These are phyloP conservation scores for Hypoxylon intermedium DNA, from an alignment of 495 filamentous ascomycete species.

Conservation along the genomic window DNA sequence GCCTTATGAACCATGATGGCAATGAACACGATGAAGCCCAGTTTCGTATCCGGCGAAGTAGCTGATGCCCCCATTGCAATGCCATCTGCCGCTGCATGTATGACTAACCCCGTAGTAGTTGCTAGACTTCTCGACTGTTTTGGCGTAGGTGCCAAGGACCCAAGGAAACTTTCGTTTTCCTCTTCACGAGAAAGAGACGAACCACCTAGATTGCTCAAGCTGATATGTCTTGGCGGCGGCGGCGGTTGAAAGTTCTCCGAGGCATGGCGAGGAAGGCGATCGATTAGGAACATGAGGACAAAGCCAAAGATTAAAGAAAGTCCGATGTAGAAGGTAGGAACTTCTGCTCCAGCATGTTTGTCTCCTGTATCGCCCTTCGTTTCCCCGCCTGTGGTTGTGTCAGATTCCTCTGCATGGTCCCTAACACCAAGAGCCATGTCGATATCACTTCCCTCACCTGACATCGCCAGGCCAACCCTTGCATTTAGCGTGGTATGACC, in stretches of 20 bases:
- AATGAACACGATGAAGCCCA: constrained; percentile 89
- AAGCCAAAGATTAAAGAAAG: constrained; percentile 87
- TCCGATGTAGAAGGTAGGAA: constrained; percentile 72
- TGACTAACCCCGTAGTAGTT: constrained; percentile 92
- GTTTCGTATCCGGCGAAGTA: constrained; percentile 69
- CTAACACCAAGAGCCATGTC: constrained; percentile 14
- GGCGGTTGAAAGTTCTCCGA: constrained; percentile 60
- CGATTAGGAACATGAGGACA: constrained; percentile 95
- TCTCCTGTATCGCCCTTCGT: constrained; percentile 11
- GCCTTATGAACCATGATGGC: constrained; percentile 98
- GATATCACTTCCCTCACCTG: not conserved
- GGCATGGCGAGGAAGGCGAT: constrained; percentile 79
- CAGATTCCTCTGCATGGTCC: constrained; percentile 24
- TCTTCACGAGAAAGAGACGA: constrained; percentile 52
- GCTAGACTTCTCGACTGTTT: constrained; percentile 64
- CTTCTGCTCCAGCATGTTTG: constrained; percentile 41
- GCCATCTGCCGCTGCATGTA: constrained; percentile 95
- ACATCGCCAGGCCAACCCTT: not conserved
- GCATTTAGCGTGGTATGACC: constrained; percentile 1
- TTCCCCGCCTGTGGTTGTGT: constrained; percentile 13
- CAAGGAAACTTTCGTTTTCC: constrained; percentile 61
- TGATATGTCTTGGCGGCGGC: constrained; percentile 70
- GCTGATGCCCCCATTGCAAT: constrained; percentile 92
- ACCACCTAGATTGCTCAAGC: constrained; percentile 75
- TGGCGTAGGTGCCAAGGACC: constrained; percentile 55